Evolutionary conservation across 371 early-diverging fungal genomes (phyloP), one percentile per base, ranked within the genome.

Genomic region (Saksenaea oblongispora): DNA sequence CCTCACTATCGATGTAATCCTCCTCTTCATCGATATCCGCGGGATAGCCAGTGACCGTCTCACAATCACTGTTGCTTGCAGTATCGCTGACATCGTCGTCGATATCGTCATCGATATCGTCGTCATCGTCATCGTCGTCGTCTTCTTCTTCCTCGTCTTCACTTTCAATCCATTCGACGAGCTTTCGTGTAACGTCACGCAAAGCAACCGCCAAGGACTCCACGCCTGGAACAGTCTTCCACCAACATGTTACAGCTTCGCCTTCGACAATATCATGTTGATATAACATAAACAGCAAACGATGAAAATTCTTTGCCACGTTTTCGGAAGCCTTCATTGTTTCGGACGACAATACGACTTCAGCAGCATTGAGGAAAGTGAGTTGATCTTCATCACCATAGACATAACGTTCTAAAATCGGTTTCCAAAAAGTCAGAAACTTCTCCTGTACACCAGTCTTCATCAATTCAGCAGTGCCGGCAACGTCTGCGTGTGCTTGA

Each of bases 261-360:
- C 66, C 72, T 54, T 78, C 73, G 5, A 82, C 61, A 22, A 82
- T 74, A 39, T 79, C 71, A 53, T 77, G 72, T 36, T 77, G 77
- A 59, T 72, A 77, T 1, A 82, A 62, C 67, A 75, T 68, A 9
- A 82, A 34, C 2, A 82, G 56, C 5, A 82, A 36, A 3, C 73
- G 69, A 39, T 79, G 74, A 57, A 73, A 79, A 28, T 79, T 66
- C 3, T 72, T 47, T 5, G 51, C 65, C 2, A 61, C 69, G 10
- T 76, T 55, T 18, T 56, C 27, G 34, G 56, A 31, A 35, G 31
- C 41, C 3, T 59, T 58, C 55, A 61, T 51, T 10, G 59, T 58
- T 8, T 8, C 41, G 7, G 44, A 44, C 14, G 37, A 26, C 26
- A 60, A 26, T 11, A 26, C 51, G 34, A 36, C 22, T 54, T 82